A percentile compares a stretch with the other conserved stretches of the same genome.
These are phyloP conservation scores for Ogataea trehalophila DNA, from an alignment of 805 yeast genomes.

Conservation along the genomic window DNA sequence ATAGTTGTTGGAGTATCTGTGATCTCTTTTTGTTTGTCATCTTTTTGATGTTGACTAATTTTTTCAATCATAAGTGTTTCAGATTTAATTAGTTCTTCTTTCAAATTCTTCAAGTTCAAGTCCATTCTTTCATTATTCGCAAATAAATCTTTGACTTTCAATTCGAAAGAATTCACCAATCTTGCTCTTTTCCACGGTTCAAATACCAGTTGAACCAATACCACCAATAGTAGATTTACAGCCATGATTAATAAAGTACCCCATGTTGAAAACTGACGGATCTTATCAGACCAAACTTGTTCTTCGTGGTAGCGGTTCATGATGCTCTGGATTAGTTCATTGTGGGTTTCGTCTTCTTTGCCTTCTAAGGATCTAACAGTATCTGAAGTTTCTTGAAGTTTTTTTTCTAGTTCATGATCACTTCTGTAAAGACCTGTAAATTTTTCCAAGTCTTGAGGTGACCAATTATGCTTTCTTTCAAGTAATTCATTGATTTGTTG, in stretches of 20 bases:
- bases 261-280: slow-evolving; percentile 92
- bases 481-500: slow-evolving; percentile 81
- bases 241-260: slow-evolving; percentile 92
- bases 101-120: slow-evolving; percentile 13
- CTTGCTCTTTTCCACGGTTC: slow-evolving; percentile 93
- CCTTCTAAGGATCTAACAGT: slow-evolving; percentile 51
- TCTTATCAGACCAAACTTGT: slow-evolving; percentile 97
- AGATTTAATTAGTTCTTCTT: slow-evolving; percentile 11
- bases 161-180: slow-evolving; percentile 79
- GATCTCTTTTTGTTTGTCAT: no score
- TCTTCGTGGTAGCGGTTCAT: slow-evolving; percentile 92
- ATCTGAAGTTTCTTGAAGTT: slow-evolving; percentile 47
- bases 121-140: slow-evolving; percentile 28
- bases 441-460: slow-evolving; percentile 68
- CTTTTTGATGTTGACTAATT: not conserved
- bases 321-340: slow-evolving; percentile 67
- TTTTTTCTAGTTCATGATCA: slow-evolving; percentile 69
- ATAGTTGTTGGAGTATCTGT: no score
- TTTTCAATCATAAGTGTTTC: slow-evolving; percentile 1
- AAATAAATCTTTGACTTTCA: slow-evolving; percentile 57
- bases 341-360: slow-evolving; percentile 63
- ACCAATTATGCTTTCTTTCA: slow-evolving; percentile 83
- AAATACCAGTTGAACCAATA: slow-evolving; percentile 77
- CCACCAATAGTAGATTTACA: slow-evolving; percentile 69
- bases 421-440: slow-evolving; percentile 78